A percentile compares a stretch with the other conserved stretches of the same genome.
Conservation (phyloP, 108 stramenopile genomes). For the Fragilariopsis cylindrus region DNA sequence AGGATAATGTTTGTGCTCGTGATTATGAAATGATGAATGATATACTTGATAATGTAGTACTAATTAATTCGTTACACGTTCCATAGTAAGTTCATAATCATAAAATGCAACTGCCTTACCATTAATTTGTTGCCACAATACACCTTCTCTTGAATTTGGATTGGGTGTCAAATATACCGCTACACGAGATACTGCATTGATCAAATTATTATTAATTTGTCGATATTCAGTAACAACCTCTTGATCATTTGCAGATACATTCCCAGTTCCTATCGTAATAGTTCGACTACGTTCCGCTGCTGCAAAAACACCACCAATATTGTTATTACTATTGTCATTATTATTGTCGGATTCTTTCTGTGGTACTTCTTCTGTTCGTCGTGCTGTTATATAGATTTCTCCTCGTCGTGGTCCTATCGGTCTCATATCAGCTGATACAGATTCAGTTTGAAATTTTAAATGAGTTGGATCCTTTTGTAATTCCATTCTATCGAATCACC, state of each 20-base stretch:
- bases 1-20: no score
- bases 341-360: neutral
- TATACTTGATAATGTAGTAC: no score
- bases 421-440: constrained; percentile 50
- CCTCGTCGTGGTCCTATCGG: constrained; percentile 48
- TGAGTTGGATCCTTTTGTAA: constrained; percentile 47
- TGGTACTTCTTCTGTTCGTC: constrained; percentile 24
- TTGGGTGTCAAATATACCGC: constrained; percentile 61
- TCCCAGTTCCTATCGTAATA: constrained; percentile 39
- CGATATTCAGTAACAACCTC: constrained; percentile 57
- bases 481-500: constrained; percentile 49
- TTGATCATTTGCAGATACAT: constrained; percentile 45
- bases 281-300: constrained; percentile 47
- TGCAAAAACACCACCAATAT: constrained; percentile 16
- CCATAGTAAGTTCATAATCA: constrained; percentile 58
- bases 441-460: constrained; percentile 27
- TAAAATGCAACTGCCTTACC: constrained; percentile 63
- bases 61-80: constrained; percentile 5
- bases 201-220: constrained; percentile 19
- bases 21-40: no score
- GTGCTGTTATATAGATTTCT: constrained; percentile 48
- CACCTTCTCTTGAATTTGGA: constrained; percentile 59
- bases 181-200: constrained; percentile 39
- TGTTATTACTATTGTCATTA: neutral
- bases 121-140: constrained; percentile 54